phyloP scores from a whole-genome alignment of 1,284 basidiomycete genomes.

The Thecaphora thlaspeos region DNA sequence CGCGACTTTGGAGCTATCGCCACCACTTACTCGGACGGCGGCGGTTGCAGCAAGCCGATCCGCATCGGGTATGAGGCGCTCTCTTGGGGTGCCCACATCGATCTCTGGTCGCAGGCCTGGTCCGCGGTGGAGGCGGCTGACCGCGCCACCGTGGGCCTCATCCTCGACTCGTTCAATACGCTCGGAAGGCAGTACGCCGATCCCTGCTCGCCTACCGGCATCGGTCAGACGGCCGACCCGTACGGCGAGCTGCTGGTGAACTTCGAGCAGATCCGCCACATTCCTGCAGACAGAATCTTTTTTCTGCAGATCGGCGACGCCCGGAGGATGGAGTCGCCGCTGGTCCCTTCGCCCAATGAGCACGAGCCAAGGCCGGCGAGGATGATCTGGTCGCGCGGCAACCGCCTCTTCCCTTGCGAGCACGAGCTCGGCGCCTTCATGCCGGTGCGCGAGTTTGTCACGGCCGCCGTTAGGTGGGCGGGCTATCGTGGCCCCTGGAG shows the following conservation, averaged over 20 bases:
- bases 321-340: slow-evolving; percentile 24
- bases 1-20: slow-evolving; percentile 17
- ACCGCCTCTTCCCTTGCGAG: slow-evolving; percentile 58
- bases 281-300: slow-evolving; percentile 51
- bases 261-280: slow-evolving; percentile 18
- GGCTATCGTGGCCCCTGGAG: slow-evolving; percentile 58
- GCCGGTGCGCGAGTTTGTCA: slow-evolving; percentile 54
- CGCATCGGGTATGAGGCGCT: slow-evolving; percentile 50
- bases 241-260: slow-evolving; percentile 38
- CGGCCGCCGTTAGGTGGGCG: slow-evolving; percentile 44
- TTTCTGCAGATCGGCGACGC: slow-evolving; percentile 59
- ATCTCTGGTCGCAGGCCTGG: slow-evolving; percentile 57
- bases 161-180: slow-evolving; percentile 60
- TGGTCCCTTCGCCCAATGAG: slow-evolving; percentile 42
- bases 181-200: slow-evolving; percentile 57
- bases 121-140: slow-evolving; percentile 49
- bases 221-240: slow-evolving; percentile 33
- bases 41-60: slow-evolving; percentile 24
- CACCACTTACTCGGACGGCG: not conserved
- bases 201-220: slow-evolving; percentile 34
- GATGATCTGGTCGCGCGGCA: slow-evolving; percentile 58
- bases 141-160: slow-evolving; percentile 56
- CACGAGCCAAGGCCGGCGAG: slow-evolving; percentile 54
- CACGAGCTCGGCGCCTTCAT: slow-evolving; percentile 55
- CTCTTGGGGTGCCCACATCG: slow-evolving; percentile 45